Conservation (phyloP, 2,329 filamentous ascomycete species). For the Xylaria hypoxylon region DNA sequence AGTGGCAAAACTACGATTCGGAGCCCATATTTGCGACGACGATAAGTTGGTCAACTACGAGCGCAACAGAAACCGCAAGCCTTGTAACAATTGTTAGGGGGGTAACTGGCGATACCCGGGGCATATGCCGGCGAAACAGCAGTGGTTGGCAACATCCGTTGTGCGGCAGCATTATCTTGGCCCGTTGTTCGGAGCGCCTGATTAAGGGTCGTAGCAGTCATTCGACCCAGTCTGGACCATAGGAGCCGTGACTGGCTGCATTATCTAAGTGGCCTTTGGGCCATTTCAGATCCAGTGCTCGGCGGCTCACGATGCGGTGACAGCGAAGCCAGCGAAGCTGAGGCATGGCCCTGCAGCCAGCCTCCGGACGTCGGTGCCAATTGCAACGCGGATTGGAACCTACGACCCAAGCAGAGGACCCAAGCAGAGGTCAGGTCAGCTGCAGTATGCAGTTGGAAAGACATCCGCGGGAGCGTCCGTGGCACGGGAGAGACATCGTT, state of each 20-base stretch:
- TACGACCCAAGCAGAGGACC: not conserved
- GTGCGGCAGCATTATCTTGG: constrained; percentile 21
- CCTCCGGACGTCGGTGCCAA: constrained; percentile 28
- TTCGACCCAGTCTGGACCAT: constrained; percentile 12
- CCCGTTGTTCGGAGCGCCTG: constrained; percentile 31
- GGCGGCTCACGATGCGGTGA: constrained; percentile 34
- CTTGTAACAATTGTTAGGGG: constrained; percentile 9
- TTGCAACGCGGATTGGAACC: not conserved
- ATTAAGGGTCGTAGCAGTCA: constrained; percentile 3
- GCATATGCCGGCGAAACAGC: constrained; percentile 5
- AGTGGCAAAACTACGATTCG: not conserved
- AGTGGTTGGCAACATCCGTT: constrained; percentile 26
- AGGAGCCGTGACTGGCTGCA: constrained; percentile 6
- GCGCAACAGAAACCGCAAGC: not conserved
- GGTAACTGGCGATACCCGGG: constrained; percentile 20
- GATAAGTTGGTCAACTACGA: not conserved
- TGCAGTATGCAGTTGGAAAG: constrained; percentile 9
- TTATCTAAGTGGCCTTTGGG: constrained; percentile 24
- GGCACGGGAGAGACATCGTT: constrained; percentile 19
- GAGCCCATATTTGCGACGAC: not conserved
- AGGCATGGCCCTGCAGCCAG: constrained; percentile 27
- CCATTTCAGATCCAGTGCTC: not conserved
- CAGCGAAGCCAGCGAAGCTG: constrained; percentile 34
- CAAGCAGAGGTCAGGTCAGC: constrained; percentile 2
- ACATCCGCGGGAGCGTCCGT: constrained; percentile 2